Conservation (phyloP, 2,329 filamentous ascomycete species). For the Aspergillus sergii region DNA sequence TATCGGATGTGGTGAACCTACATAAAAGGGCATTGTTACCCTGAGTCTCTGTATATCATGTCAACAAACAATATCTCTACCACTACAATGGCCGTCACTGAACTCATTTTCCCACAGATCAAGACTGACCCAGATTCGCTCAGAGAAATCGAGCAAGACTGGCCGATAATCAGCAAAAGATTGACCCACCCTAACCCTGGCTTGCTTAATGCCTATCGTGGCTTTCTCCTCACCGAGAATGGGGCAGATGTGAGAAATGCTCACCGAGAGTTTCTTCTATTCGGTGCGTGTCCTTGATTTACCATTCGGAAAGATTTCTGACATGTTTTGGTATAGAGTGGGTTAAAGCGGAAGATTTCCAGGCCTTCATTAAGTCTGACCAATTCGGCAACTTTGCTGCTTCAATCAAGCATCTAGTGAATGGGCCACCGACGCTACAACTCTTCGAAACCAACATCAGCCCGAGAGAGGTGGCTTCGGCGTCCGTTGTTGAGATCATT, state of each 20-base stretch:
- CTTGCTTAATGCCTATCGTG: background rate
- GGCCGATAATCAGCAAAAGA: background rate
- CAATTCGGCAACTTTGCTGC: background rate
- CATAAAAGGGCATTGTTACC: background rate
- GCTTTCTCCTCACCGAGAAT: background rate
- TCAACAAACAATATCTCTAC: background rate
- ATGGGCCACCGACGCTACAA: background rate
- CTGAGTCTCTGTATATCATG: background rate
- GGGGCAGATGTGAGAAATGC: background rate
- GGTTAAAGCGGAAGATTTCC: background rate
- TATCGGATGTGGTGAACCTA: background rate
- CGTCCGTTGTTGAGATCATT: background rate
- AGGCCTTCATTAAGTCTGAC: background rate
- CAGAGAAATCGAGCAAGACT: background rate
- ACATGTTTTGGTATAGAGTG: background rate
- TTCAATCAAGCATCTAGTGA: background rate
- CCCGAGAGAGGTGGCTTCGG: background rate
- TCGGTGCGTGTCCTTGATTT: background rate
- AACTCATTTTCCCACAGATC: background rate
- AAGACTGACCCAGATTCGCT: background rate
- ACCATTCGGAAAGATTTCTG: background rate
- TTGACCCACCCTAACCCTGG: background rate
- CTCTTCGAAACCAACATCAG: background rate
- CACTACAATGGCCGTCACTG: background rate
- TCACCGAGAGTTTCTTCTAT: background rate